These are phyloP conservation scores for Fennellomyces sp. DNA, from an alignment of 371 early-diverging fungal species.

Conservation along the genomic window DNA sequence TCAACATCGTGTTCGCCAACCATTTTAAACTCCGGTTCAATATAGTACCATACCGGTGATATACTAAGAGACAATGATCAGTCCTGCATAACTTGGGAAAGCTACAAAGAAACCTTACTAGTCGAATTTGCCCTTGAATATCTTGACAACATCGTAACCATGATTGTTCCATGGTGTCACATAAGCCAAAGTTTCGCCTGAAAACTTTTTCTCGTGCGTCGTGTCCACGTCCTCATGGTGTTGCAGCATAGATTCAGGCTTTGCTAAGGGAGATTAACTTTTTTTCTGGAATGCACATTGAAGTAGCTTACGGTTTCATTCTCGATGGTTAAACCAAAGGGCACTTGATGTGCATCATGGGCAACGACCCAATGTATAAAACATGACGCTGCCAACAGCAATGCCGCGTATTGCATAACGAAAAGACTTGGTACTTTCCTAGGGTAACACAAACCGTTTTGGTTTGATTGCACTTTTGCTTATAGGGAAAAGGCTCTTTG, in stretches of 20 bases:
- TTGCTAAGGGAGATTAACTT: background rate
- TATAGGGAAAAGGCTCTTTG: no score
- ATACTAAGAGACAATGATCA: constrained; percentile 28
- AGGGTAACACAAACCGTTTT: no score
- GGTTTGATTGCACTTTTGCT: no score
- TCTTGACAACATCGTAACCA: constrained; percentile 65
- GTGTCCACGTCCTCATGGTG: constrained; percentile 15
- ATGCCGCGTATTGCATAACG: no score
- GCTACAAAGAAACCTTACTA: constrained; percentile 31
- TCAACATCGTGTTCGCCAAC: constrained; percentile 68
- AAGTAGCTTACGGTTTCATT: background rate
- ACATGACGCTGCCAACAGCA: background rate
- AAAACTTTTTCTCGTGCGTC: constrained; percentile 41
- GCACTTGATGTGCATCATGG: constrained; percentile 1
- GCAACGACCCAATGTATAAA: background rate
- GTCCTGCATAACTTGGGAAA: background rate
- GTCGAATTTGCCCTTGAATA: constrained; percentile 69
- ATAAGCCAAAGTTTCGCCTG: constrained; percentile 54
- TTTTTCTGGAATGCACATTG: background rate
- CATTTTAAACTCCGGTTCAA: constrained; percentile 38
- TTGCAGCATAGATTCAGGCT: constrained; percentile 23
- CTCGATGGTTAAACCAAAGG: background rate
- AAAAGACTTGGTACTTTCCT: no score
- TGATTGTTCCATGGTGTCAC: constrained; percentile 74
- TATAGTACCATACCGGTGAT: constrained; percentile 62